A percentile compares a stretch with the other conserved stretches of the same genome.
Evolutionary conservation across 2,329 filamentous ascomycete genomes (phyloP).

Genomic region (Clarireedia hainanense): DNA sequence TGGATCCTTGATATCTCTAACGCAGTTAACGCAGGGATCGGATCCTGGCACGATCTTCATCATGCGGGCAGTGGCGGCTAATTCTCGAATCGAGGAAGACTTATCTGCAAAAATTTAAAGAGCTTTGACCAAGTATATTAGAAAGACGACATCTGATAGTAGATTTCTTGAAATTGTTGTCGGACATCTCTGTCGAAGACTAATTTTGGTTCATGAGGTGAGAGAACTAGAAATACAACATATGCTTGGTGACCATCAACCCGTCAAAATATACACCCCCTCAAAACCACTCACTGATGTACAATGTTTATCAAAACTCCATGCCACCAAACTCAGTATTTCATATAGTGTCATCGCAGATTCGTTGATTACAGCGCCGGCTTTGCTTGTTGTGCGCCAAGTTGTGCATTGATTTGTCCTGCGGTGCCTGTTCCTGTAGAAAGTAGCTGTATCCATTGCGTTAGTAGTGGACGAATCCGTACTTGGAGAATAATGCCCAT

Average conservation of each 20-base stretch:
- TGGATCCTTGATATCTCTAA: neutral
- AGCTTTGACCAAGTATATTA: neutral
- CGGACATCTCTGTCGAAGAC: neutral
- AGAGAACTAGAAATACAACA: conserved; percentile 30
- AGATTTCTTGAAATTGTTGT: neutral
- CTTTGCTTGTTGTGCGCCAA: conserved; percentile 23
- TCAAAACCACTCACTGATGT: conserved; percentile 19
- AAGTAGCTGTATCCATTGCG: conserved; percentile 18
- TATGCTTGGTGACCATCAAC: conserved; percentile 18
- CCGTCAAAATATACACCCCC: conserved; percentile 9
- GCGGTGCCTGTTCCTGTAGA: conserved; percentile 17
- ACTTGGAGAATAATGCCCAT: neutral
- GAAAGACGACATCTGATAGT: too few relatives aligned
- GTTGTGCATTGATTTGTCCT: conserved; percentile 22
- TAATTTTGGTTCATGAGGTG: conserved; percentile 22
- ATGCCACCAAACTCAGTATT: conserved; percentile 9
- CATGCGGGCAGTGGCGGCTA: conserved; percentile 1
- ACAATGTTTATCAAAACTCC: conserved; percentile 20
- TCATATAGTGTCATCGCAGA: conserved; percentile 4
- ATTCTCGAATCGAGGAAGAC: neutral
- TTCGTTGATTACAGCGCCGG: conserved; percentile 26
- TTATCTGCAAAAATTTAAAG: neutral
- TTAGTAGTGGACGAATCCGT: conserved; percentile 9
- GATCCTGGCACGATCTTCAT: neutral
- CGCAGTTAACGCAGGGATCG: neutral